A percentile compares a stretch with the other conserved stretches of the same genome.
phyloP scores from a whole-genome alignment of 805 yeast species.

The Pichia gijzeniarum region DNA sequence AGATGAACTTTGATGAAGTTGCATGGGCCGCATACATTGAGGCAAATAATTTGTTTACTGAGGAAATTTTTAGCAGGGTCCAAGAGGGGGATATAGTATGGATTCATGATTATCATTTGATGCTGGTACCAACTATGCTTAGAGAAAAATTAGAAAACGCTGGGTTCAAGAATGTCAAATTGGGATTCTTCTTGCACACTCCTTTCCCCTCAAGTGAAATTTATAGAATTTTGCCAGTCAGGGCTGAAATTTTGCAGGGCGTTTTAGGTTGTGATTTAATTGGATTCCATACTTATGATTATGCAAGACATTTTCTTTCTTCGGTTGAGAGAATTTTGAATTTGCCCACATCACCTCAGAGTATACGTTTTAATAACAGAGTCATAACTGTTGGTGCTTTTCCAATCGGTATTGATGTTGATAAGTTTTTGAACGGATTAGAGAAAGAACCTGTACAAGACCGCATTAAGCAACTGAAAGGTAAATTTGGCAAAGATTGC shows the following conservation, averaged over 20 bases:
- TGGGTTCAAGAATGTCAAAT: constrained; percentile 48
- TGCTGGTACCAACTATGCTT: constrained; percentile 88
- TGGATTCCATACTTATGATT: constrained; percentile 99
- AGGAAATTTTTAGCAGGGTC: constrained; percentile 59
- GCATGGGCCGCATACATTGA: constrained; percentile 98
- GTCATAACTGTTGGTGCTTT: constrained; percentile 88
- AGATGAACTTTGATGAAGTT: constrained; percentile 93
- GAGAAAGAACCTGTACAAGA: constrained; percentile 53
- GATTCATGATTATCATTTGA: constrained; percentile 97
- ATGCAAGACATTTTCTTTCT: constrained; percentile 90
- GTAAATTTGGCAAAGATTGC: constrained; percentile 60
- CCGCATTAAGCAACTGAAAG: constrained; percentile 55
- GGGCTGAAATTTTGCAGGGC: constrained; percentile 87
- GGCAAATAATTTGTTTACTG: constrained; percentile 81
- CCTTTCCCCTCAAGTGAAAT: constrained; percentile 98
- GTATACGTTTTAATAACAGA: constrained; percentile 71
- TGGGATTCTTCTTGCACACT: constrained; percentile 94
- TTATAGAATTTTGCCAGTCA: constrained; percentile 90
- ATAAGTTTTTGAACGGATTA: constrained; percentile 78
- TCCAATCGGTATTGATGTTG: constrained; percentile 98
- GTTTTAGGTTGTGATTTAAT: constrained; percentile 89
- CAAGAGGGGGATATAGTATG: constrained; percentile 85
- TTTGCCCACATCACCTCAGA: constrained; percentile 83
- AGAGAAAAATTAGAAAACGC: constrained; percentile 50
- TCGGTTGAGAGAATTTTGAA: constrained; percentile 80